phyloP scores from a whole-genome alignment of 306 rosid species.

The Cucurbita ficifolia region DNA sequence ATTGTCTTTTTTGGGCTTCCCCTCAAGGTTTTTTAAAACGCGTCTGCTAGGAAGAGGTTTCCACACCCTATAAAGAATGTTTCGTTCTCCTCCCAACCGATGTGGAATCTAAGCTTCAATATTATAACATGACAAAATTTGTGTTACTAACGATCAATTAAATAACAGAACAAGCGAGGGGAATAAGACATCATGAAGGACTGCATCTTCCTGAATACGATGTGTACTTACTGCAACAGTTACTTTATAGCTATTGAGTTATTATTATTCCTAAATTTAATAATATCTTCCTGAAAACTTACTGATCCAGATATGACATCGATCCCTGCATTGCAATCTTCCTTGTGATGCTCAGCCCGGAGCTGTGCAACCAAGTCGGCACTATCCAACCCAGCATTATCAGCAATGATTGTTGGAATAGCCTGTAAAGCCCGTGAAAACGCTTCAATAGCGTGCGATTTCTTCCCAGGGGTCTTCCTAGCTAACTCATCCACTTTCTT shows the following conservation, averaged over 20 bases:
- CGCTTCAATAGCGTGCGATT: conserved; percentile 90
- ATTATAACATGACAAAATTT: not conserved
- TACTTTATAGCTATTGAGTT: not conserved
- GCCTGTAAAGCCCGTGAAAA: conserved; percentile 77
- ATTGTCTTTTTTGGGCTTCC: too few relatives aligned
- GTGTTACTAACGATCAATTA: not conserved
- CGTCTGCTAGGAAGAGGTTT: too few relatives aligned
- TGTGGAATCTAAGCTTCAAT: not conserved
- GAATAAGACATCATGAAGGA: not conserved
- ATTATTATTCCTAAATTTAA: not conserved
- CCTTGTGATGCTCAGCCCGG: conserved; percentile 90
- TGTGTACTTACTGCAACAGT: not conserved
- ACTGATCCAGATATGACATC: conserved; percentile 92
- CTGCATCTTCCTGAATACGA: not conserved
- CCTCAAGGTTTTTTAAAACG: too few relatives aligned
- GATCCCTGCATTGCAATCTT: conserved; percentile 69
- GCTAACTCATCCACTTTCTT: conserved; percentile 83
- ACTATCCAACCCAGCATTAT: conserved; percentile 98
- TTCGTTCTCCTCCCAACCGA: too few relatives aligned
- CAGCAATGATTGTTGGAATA: conserved; percentile 87
- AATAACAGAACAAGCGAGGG: not conserved
- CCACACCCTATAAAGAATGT: too few relatives aligned
- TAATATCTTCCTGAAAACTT: conserved; percentile 16
- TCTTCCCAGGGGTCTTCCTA: conserved; percentile 88
- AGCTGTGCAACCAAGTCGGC: conserved; percentile 90